phyloP scores from a whole-genome alignment of 148 eudicot species.

The Heliamphora exappendiculata region DNA sequence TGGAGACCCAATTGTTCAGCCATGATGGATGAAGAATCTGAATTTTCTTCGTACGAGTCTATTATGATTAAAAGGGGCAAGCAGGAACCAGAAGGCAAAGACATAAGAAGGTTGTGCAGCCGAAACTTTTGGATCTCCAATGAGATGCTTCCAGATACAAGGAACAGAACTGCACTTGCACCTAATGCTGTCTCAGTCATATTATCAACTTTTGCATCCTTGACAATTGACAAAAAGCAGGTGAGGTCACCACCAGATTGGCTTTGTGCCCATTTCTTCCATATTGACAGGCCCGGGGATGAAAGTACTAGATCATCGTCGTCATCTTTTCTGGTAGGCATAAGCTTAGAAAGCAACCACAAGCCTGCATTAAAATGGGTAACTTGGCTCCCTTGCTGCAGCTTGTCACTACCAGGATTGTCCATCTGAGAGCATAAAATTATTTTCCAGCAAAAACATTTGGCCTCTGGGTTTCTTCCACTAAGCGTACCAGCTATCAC shows the following conservation, averaged over 20 bases:
- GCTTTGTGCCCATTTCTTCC: constrained; percentile 62
- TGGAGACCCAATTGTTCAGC: constrained; percentile 50
- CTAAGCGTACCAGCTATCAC: constrained; percentile 50
- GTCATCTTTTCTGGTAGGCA: constrained; percentile 40
- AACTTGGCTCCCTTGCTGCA: constrained; percentile 16
- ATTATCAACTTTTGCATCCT: constrained; percentile 30
- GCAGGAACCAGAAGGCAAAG: constrained; percentile 53
- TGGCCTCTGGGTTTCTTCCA: constrained; percentile 42
- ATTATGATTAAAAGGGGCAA: constrained; percentile 65
- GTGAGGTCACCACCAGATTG: constrained; percentile 25
- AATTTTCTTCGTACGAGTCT: constrained; percentile 28
- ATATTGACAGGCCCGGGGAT: constrained; percentile 61
- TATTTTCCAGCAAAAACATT: constrained; percentile 87
- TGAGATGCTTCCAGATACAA: constrained; percentile 48
- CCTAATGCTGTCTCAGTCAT: constrained; percentile 39
- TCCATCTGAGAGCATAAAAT: constrained; percentile 36
- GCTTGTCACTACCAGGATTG: constrained; percentile 3
- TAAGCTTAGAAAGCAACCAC: constrained; percentile 75
- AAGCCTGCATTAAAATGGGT: constrained; percentile 28
- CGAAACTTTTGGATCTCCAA: constrained; percentile 56
- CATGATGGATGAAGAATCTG: constrained; percentile 24
- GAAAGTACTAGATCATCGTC: constrained; percentile 42
- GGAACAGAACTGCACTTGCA: constrained; percentile 57
- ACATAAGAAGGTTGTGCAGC: constrained; percentile 48
- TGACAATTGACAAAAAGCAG: constrained; percentile 71